Base-by-base conservation (phyloP, 495 filamentous ascomycete genomes). In the Letharia lupina region DNA sequence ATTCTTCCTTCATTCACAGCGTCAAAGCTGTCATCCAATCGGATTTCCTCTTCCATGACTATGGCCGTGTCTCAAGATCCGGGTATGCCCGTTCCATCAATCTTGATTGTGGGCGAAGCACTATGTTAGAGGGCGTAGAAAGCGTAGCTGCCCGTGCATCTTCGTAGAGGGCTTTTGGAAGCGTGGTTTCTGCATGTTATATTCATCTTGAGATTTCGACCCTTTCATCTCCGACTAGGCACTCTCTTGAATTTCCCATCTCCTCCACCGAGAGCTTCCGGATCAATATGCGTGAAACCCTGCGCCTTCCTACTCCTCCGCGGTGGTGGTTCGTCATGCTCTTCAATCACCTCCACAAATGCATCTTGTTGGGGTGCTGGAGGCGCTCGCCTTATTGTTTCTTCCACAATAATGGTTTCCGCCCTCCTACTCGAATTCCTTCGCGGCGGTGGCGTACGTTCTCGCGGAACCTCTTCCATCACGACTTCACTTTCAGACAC, bases 301-400 rank as follows among this genome's bases (percentile, higher is more conserved):
- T 62, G 66, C 31, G 47, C 9, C 39, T 67, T 69, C 42, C 68
- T 65, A 58, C 70, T 69, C 57, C 62, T 63, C 61, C 69, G 70
- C 40, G 64, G 60, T 56, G 63, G 67, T 48, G 37, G 61, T 23
- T 68, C 67, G 39, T 70, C 70, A 61, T 69, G 68, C 67, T 78
- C 77, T 66, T 78, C 76, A 45, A 75, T 71, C n/a, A 77, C 76
- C 64, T 77, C 73, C n/a, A 78, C 75, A 54, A 75, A 69, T 35
- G 73, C 71, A 54, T 76, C 72, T 39, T 71, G 65, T 37, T 15
- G 20, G 1, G 44, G 52, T 56, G 65, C 63, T 41, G 69, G 69
- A 35, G 69, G 58, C 62, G 69, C 28, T 60, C 71, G 63, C 63
- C 66, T 62, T 33, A 56, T 35, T 16, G 68, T 70, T 66, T 72